phyloP scores from a whole-genome alignment of 192 early-diverging fungal genomes.

The Backusella australiensis region DNA sequence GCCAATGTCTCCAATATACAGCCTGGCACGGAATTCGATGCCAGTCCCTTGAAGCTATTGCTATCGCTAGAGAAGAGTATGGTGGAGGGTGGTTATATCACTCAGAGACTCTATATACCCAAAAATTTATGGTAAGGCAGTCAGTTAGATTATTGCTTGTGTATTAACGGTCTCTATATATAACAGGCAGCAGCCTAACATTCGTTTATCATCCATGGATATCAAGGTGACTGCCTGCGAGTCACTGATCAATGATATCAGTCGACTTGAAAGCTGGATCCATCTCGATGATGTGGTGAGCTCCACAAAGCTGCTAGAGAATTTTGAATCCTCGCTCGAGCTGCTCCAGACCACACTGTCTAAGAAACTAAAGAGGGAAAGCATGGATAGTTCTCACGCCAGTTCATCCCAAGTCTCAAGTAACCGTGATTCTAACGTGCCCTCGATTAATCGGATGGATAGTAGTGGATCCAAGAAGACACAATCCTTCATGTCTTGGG shows the following conservation, averaged over 20 bases:
- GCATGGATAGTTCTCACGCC: neutral
- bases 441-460: neutral
- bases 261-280: conserved; percentile 11
- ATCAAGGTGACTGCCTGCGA: conserved; percentile 26
- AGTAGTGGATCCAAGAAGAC: conserved; percentile 1
- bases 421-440: neutral
- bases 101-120: conserved; percentile 25
- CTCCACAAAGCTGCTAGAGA: conserved; percentile 13
- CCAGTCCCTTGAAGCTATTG: conserved; percentile 2
- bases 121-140: conserved; percentile 27
- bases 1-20: neutral
- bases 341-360: conserved; percentile 7
- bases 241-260: conserved; percentile 11
- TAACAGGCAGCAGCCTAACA: conserved; percentile 20
- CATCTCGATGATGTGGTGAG: conserved; percentile 5
- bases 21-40: neutral
- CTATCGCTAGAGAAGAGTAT: conserved; percentile 22
- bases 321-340: conserved; percentile 9
- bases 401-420: neutral
- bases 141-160: neutral
- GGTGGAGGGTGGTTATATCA: conserved; percentile 21
- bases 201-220: conserved; percentile 23
- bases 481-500: conserved; percentile 9
- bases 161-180: too few species aligned
- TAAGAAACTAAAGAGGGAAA: conserved; percentile 20